Evolutionary conservation across 2,329 filamentous ascomycete species (phyloP).

Genomic region (Lasiodiplodia sp.): DNA sequence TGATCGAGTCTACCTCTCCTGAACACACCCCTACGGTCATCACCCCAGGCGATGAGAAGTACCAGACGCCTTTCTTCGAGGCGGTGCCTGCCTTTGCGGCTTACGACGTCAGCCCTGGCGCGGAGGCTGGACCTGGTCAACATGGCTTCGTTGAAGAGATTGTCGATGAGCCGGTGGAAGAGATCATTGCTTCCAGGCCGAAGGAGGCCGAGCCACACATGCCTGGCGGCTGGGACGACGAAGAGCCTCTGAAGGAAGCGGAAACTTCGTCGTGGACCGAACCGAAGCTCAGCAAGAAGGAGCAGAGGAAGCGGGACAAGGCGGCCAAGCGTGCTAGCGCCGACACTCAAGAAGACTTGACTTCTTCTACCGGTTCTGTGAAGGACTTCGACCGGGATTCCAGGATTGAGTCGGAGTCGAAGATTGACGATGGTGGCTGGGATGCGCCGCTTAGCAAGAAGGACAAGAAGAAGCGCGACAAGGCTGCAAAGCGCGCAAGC

Average conservation of each 20-base stretch:
- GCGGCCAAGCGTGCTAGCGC: conserved; percentile 25
- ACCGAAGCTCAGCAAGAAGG: conserved; percentile 40
- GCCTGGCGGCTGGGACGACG: conserved; percentile 66
- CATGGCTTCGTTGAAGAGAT: conserved; percentile 46
- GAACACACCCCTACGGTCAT: conserved; percentile 33
- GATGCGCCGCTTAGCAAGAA: conserved; percentile 43
- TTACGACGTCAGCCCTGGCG: conserved; percentile 34
- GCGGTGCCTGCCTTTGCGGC: conserved; percentile 48
- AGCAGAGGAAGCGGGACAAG: conserved; percentile 38
- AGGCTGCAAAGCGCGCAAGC: conserved; percentile 31
- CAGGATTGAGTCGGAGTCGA: not conserved
- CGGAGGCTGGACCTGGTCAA: conserved; percentile 34
- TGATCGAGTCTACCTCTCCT: conserved; percentile 35
- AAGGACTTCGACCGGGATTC: conserved; percentile 7
- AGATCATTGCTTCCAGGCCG: conserved; percentile 38
- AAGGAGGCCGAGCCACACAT: conserved; percentile 60
- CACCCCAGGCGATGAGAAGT: conserved; percentile 33
- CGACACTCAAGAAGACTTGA: conserved; percentile 34
- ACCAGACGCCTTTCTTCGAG: conserved; percentile 51
- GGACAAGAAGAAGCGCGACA: conserved; percentile 38
- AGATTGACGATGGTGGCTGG: conserved; percentile 36
- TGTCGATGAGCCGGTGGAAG: conserved; percentile 62
- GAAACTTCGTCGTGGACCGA: conserved; percentile 30
- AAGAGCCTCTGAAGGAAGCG: conserved; percentile 37
- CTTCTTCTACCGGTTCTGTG: conserved; percentile 6